Base-by-base conservation (phyloP, 73 alveolate genomes). In the Paramecium biaurelia region DNA sequence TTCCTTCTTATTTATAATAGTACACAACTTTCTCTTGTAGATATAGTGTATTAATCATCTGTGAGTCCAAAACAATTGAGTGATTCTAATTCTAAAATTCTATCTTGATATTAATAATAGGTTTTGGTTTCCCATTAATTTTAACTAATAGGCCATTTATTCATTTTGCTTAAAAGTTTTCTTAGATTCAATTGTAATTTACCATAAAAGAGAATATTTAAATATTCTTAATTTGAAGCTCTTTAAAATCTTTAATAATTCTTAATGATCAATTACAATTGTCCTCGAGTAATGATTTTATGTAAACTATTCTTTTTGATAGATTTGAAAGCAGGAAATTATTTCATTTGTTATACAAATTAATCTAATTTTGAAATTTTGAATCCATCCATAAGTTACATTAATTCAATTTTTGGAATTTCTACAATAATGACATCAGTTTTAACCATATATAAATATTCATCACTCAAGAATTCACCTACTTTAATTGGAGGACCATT, bases 51-150 rank as follows among this genome's bases (percentile, higher is more conserved):
- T 63, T 63, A 26, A 26, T 63, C 84, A 63, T 63, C 45, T 11
- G 84, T 63, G 4, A 63, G 47, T 63, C 84, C 84, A 63, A 63
- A 63, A 26, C 84, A 63, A 63, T 24, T 32, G 2, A 63, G 23
- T 0, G 84, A 26, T 32, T 63, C 45, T 63, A 63, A 30, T 63
- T 63, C 84, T 63, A 63, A 63, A 5, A 32, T 63, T 30, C 84
- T 63, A 63, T 63, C 84, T n/a, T 63, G 2, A 63, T 63, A 63
- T 63, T 63, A 26, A 63, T 63, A 63, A 63, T 63, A 63, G 7
- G 84, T 63, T 63, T 63, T 63, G 28, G 49, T 63, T 63, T 63
- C 84, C 84, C 84, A 63, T 30, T 63, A 63, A 63, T 63, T 26
- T 11, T 30, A 12, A 14, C 18, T 3, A 30, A 32, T 30, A 14